Base-by-base conservation (phyloP, 495 filamentous ascomycete genomes). In the Penicillium dipodomyicola region DNA sequence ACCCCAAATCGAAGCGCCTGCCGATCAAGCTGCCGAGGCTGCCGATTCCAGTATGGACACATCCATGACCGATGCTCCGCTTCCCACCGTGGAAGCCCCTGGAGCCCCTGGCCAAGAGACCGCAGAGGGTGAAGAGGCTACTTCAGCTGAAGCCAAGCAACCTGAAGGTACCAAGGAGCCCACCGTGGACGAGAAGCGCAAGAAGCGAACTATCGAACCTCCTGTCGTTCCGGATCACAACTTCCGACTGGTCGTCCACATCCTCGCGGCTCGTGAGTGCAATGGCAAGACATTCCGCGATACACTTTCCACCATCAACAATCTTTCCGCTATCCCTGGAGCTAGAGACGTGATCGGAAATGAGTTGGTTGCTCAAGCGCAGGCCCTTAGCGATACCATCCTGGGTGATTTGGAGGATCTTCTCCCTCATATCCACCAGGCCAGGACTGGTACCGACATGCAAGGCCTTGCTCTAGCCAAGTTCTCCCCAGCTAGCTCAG, bases 281-380 rank as follows among this genome's bases (percentile, higher is more conserved):
- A 94, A 88, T 63, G 91, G 89, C 47, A 96, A 96, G 76, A 97
- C 92, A 2, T 97, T 97, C 81, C 87, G 90, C 63, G 93, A 97
- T 65, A 97, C 95, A 0, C 82, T 97, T 44, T 92, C 95, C 17
- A 93, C 94, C 9, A 97, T 99, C 78, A 96, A 96, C 74, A 96
- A 97, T 65, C 84, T 99, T 32, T 96, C 94, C 35, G 85, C 87
- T 44, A 91, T 99, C 56, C 91, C 92, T 22, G 91, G 87, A 25
- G 92, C 95, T 15, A 91, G 92, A 64, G 86, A 88, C 59, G 79
- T 94, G 9, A 97, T 99, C 70, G 93, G 93, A 27, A 84, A 87
- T 48, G 95, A 97, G 72, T 81, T 99, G 35, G 87, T 97, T 57
- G 76, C 80, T 11, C 92, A 96, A 70, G 92, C 94, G 51, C 87